Base-by-base conservation (phyloP, 257 asterid genomes). In the Parsonsia alboflavescens region DNA sequence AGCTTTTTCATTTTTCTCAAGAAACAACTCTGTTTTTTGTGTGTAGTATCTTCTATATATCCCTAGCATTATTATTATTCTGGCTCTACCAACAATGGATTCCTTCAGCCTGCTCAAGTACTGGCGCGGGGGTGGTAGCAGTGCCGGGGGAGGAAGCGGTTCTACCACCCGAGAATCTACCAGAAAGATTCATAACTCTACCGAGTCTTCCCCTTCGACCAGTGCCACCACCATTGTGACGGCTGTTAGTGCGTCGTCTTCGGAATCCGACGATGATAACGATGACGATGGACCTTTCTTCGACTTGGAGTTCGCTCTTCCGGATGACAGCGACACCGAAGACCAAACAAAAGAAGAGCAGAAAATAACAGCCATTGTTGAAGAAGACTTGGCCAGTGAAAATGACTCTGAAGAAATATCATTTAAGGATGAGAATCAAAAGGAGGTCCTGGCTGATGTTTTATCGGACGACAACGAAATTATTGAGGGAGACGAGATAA, bases 71-170 rank as follows among this genome's bases (percentile, higher is more conserved):
- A 22, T 19, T 58, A 64, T 39, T 68, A 76, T 50, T 52, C 85
- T 84, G 86, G 88, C 88, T 84, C 58, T 84, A 68, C 82, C 88
- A 54, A 79, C 86, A 6, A 84, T 84, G 88, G 86, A 81, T 45
- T 80, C 88, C 71, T 84, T 84, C 71, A 81, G 84, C 78, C 73
- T 84, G 8, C 86, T 84, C 71, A 84, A 77, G 50, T 77, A 82
- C 76, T 80, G 88, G 86, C 88, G 84, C n/a, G 75, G 76, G 1
- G 81, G 86, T 22, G 77, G 75, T 5, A 61, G 46, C 78, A 10
- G 54, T 11, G 54, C 21, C 24, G 11, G 53, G n/a, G 70, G 58
- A 24, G 12, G 36, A 33, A 70, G 66, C 17, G 67, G 52, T 36
- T 13, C 53, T 74, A 59, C 64, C 56, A 42, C 68, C 70, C 19